Evolutionary conservation across 208 protist genomes (phyloP).

Genomic region (Trypanosoma brucei): DNA sequence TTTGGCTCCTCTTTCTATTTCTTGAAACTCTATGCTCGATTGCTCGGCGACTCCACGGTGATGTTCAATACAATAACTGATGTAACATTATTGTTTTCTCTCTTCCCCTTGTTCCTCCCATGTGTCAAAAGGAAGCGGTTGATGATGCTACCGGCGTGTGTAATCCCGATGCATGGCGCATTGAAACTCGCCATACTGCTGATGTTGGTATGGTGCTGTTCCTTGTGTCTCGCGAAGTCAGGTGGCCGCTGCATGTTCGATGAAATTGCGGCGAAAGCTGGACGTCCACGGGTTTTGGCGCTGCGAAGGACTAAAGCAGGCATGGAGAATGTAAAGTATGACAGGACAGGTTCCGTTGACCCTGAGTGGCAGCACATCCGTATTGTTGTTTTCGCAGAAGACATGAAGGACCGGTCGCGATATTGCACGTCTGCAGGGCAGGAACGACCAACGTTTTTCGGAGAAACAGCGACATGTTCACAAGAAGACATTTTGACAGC

Average conservation of each 20-base stretch:
- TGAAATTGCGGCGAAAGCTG: background rate
- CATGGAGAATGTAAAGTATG: too few relatives aligned
- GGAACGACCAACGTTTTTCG: conserved; percentile 17
- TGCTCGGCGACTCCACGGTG: background rate
- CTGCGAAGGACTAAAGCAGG: background rate
- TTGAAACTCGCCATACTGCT: background rate
- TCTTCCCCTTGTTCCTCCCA: too few relatives aligned
- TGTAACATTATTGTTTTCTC: background rate
- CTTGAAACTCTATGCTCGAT: background rate
- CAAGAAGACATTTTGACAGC: conserved; percentile 30
- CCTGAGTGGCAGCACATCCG: conserved; percentile 31
- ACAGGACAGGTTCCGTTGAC: background rate
- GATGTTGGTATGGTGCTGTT: background rate
- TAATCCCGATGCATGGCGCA: background rate
- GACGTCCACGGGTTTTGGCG: background rate
- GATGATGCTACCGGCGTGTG: background rate
- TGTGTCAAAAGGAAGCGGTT: too few relatives aligned
- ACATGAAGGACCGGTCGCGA: conserved; percentile 25
- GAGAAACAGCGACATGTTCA: conserved; percentile 21
- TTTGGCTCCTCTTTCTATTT: background rate
- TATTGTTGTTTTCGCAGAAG: conserved; percentile 28
- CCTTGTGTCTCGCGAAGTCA: background rate
- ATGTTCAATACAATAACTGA: conserved; percentile 4
- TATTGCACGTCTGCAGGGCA: conserved; percentile 37
- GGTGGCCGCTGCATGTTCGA: background rate